phyloP scores from a whole-genome alignment of 1,139 yeast genomes.

The Debaryomycetaceae sp. region DNA sequence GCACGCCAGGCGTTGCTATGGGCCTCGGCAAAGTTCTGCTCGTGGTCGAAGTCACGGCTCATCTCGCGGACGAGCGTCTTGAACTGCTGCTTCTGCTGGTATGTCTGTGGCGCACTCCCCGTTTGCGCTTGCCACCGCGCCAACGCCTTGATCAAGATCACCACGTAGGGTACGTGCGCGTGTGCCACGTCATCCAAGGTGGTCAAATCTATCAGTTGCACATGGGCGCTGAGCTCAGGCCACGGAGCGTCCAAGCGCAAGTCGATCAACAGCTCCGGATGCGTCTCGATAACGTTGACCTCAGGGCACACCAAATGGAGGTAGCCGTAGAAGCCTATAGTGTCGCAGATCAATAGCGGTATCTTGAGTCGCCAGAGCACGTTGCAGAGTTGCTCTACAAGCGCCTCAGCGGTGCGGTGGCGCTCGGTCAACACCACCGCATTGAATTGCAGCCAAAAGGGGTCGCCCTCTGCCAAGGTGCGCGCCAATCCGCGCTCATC shows the following conservation, averaged over 20 bases:
- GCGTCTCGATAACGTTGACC: conserved; percentile 71
- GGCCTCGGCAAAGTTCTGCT: conserved; percentile 76
- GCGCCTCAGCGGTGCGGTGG: conserved; percentile 5
- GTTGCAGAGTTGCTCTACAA: conserved; percentile 25
- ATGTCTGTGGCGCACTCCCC: conserved; percentile 37
- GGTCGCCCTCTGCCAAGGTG: conserved; percentile 12
- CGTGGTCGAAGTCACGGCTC: conserved; percentile 35
- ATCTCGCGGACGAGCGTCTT: conserved; percentile 30
- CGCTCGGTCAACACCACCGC: conserved; percentile 48
- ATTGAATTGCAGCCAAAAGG: conserved; percentile 50
- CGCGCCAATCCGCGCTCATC: conserved; percentile 19
- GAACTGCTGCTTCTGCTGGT: conserved; percentile 46
- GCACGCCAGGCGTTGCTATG: conserved; percentile 52
- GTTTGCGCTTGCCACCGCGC: conserved; percentile 35
- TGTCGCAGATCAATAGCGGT: conserved; percentile 50
- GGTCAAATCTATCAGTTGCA: conserved; percentile 48
- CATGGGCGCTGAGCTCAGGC: conserved; percentile 57
- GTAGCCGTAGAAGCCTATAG: conserved; percentile 68
- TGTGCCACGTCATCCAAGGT: conserved; percentile 47
- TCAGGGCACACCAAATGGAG: conserved; percentile 49
- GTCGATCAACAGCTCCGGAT: conserved; percentile 61
- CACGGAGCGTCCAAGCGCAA: conserved; percentile 72
- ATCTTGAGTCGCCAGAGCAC: conserved; percentile 41
- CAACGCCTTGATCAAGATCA: conserved; percentile 57
- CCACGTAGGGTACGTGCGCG: conserved; percentile 71